Percentiles rank a stretch among this genome's conserved stretches.
phyloP scores from a whole-genome alignment of 1,284 basidiomycete genomes.

The Austroboletus rostrupii region DNA sequence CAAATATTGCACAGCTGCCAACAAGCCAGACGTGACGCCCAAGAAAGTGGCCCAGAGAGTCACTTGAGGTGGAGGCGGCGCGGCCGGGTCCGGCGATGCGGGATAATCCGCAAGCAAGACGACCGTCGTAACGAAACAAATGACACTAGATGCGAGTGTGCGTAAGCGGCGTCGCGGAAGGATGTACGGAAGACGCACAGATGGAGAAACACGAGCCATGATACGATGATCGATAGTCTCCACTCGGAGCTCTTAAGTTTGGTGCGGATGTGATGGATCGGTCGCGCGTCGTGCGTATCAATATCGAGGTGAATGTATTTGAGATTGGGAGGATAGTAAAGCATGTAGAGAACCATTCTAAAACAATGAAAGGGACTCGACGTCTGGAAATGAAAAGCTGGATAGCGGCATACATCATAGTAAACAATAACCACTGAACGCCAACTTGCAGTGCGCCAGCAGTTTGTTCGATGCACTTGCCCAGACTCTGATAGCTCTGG shows the following conservation, averaged over 20 bases:
- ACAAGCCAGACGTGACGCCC: conserved; percentile 75
- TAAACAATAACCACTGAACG: conserved; percentile 86
- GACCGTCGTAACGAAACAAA: conserved; percentile 52
- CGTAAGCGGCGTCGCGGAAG: conserved; percentile 9
- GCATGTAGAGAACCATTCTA: conserved; percentile 86
- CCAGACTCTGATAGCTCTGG: conserved; percentile 46
- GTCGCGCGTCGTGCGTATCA: conserved; percentile 41
- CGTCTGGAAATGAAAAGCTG: not conserved
- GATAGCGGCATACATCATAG: conserved; percentile 58
- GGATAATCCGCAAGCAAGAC: conserved; percentile 48
- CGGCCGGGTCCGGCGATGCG: conserved; percentile 34
- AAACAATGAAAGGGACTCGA: not conserved
- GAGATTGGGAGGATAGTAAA: conserved; percentile 84
- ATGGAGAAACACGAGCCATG: conserved; percentile 71
- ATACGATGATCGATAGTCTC: conserved; percentile 70
- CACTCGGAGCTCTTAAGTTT: conserved; percentile 62
- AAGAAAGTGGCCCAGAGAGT: conserved; percentile 81
- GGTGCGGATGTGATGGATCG: conserved; percentile 44
- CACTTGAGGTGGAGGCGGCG: conserved; percentile 39
- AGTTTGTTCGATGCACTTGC: conserved; percentile 77
- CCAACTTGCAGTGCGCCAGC: conserved; percentile 84
- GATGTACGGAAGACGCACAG: conserved; percentile 51
- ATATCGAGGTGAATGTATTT: conserved; percentile 59
- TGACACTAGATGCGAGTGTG: conserved; percentile 36
- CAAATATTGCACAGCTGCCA: conserved; percentile 82